phyloP scores from a whole-genome alignment of 345 rosid species.

The Mallotus nudiflorus region DNA sequence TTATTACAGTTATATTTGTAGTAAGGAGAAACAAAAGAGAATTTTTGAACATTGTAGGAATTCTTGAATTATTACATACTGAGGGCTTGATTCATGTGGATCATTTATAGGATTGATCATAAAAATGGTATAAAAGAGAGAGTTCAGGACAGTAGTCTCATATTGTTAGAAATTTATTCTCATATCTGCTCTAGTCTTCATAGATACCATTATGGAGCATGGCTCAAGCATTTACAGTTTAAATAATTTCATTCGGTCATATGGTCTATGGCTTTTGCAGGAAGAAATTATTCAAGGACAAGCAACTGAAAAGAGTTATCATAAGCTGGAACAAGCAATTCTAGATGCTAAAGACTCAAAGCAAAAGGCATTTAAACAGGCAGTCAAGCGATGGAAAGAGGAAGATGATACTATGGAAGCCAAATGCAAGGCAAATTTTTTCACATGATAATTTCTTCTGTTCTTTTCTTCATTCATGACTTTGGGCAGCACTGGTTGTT shows the following conservation, averaged over 20 bases:
- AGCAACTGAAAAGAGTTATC: conserved; percentile 30
- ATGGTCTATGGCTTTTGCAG: conserved; percentile 42
- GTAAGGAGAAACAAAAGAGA: neutral
- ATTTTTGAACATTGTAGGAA: neutral
- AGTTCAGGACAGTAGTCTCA: neutral
- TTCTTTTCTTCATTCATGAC: conserved; percentile 8
- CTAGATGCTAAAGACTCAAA: conserved; percentile 43
- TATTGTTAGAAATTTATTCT: neutral
- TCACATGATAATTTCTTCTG: neutral
- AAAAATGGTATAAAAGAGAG: neutral
- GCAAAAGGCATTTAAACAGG: conserved; percentile 43
- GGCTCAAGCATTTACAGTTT: conserved; percentile 6
- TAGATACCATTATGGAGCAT: neutral
- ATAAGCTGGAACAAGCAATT: conserved; percentile 43
- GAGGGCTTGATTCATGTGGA: neutral
- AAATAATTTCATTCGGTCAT: conserved; percentile 7
- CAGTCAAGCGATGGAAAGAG: conserved; percentile 52
- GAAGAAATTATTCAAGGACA: conserved; percentile 41
- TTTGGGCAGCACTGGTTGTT: conserved; percentile 4
- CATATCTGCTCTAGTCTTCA: neutral
- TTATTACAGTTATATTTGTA: conserved; percentile 11
- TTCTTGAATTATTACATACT: conserved; percentile 5
- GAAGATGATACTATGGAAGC: conserved; percentile 70
- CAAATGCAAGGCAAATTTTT: conserved; percentile 56
- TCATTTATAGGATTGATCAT: neutral